Conservation (phyloP, 2,329 filamentous ascomycete genomes). For the Aspergillus novoparasiticus region DNA sequence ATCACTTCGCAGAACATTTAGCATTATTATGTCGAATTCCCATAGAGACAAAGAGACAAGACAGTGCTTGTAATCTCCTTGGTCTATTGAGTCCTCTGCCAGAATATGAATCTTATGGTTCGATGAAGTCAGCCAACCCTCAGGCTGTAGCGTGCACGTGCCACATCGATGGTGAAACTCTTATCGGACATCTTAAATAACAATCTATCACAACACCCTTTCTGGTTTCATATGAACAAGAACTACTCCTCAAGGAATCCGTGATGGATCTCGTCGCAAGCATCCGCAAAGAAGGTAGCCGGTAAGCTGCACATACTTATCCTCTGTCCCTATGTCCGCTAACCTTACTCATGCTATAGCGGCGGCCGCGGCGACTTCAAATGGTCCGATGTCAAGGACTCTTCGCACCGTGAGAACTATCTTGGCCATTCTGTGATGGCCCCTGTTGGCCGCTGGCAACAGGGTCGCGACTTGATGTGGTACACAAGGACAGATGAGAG, state of each 20-base stretch:
- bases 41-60: not conserved
- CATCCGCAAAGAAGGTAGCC: slow-evolving; percentile 85
- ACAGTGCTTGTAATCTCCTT: not conserved
- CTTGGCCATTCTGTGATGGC: slow-evolving; percentile 91
- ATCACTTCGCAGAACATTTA: slow-evolving; percentile 10
- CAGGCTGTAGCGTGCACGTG: slow-evolving; percentile 24
- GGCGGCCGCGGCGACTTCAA: slow-evolving; percentile 90
- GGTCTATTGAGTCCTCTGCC: not conserved
- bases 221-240: not conserved
- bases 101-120: slow-evolving; percentile 1
- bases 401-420: slow-evolving; percentile 84
- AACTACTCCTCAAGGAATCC: not conserved
- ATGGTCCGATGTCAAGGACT: slow-evolving; percentile 91
- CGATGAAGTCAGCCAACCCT: slow-evolving; percentile 26
- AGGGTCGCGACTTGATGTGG: slow-evolving; percentile 70
- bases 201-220: not conserved
- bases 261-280: slow-evolving; percentile 90
- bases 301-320: slow-evolving; percentile 45
- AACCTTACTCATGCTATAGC: slow-evolving; percentile 44
- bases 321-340: not conserved
- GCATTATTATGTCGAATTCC: slow-evolving; percentile 11
- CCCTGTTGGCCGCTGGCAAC: slow-evolving; percentile 88
- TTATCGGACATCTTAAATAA: not conserved
- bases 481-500: slow-evolving; percentile 63
- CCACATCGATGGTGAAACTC: slow-evolving; percentile 13